These are phyloP conservation scores for Lizonia empirigonia DNA, from an alignment of 2,329 filamentous ascomycete species.

Conservation along the genomic window DNA sequence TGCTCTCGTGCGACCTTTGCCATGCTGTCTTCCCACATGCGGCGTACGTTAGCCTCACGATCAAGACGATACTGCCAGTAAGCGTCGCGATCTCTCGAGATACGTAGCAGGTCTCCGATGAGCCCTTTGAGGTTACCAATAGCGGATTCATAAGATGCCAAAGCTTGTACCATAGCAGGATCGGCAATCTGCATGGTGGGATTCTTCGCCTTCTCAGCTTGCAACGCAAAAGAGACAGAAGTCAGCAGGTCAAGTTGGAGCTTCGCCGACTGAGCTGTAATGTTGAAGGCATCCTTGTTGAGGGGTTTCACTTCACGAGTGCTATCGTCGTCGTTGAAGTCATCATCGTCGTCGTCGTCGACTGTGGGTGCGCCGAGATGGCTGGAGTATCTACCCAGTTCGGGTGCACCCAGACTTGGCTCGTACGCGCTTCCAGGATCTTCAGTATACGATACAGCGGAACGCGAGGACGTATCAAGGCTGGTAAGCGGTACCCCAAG, in stretches of 20 bases:
- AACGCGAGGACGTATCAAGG: conserved; percentile 38
- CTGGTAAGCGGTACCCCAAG: conserved; percentile 57
- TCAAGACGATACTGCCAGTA: conserved; percentile 97
- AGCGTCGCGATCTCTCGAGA: conserved; percentile 89
- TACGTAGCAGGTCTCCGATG: conserved; percentile 84
- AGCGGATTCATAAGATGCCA: conserved; percentile 85
- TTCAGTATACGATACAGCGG: conserved; percentile 57
- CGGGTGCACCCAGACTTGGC: conserved; percentile 61
- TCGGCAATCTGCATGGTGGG: conserved; percentile 77
- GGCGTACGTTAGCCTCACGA: conserved; percentile 85
- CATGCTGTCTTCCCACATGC: conserved; percentile 99
- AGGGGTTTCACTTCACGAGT: conserved; percentile 73
- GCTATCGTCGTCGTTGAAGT: conserved; percentile 80
- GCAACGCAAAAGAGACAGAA: conserved; percentile 81
- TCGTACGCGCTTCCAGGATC: conserved; percentile 65
- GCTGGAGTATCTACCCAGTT: conserved; percentile 56
- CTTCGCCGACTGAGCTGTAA: conserved; percentile 93
- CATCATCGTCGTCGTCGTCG: conserved; percentile 70
- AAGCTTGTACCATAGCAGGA: conserved; percentile 73
- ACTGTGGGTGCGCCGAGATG: conserved; percentile 56
- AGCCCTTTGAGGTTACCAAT: conserved; percentile 85
- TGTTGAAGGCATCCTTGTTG: conserved; percentile 93
- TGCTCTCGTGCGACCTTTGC: conserved; percentile 94
- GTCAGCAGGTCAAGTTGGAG: conserved; percentile 89
- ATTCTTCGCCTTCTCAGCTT: conserved; percentile 71